Base-by-base conservation (phyloP, 305 asterid genomes). In the Fraxinus paxiana region DNA sequence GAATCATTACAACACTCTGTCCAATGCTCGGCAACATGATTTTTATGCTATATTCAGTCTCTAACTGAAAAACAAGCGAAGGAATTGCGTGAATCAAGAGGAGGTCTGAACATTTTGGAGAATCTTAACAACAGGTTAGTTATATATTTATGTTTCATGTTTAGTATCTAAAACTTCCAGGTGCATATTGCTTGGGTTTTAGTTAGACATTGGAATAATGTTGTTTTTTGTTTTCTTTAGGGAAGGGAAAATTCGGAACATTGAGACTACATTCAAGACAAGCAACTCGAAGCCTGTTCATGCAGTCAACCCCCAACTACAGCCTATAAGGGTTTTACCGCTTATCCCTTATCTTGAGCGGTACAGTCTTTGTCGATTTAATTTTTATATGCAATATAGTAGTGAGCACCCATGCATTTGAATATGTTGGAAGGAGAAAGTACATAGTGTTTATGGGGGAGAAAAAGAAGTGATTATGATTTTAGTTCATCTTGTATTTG, bases 11-110 rank as follows among this genome's bases (percentile, higher is more conserved):
- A 30, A 18, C 37, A 31, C 75, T 41, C 59, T 28, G 56, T 65
- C 33, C 35, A 70, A 82, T 80, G 34, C 78, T 79, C 54, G 46
- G 61, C 31, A 34, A 43, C 20, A 78, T 79, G 54, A 80, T 35
- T 78, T 56, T 81, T 61, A 79, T 82, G 61, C 83, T 80, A 43
- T 80, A n/a, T 83, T 85, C 89, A 96, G 98, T 91, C 99, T 82
- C 83, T 90, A 77, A 89, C 97, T 85, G 99, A 94, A 87, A 96
- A 96, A 87, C 96, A 93, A 86, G 98, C 98, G n/a, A 95, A 87
- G 83, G 98, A 93, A 76, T 80, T 96, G 91, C 94, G 98, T 80
- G 98, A 96, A 83, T 85, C 88, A 78, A 90, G 90, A 51, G 86
- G 84, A 79, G 95, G 92, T 59, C 89, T 92, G 70, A 83, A 83